Base-by-base conservation (phyloP, 768 basidiomycete species). In the Naganishia vishniacii region DNA sequence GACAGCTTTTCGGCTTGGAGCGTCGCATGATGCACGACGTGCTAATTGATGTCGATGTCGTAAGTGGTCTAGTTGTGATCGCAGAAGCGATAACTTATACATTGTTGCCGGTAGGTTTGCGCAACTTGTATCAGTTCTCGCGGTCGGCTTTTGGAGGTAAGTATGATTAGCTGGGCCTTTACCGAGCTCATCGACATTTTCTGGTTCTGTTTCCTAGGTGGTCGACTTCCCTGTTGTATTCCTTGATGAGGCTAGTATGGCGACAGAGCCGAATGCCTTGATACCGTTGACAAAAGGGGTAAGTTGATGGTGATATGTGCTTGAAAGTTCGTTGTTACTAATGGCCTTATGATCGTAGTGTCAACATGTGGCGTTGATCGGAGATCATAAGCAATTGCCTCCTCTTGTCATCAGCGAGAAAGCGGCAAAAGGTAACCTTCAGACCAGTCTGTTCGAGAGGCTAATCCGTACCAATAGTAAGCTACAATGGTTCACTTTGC, bases 371-470 rank as follows among this genome's bases (percentile, higher is more conserved):
- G 84, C 90, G 0, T 83, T 97, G 48, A 93, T 97, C 69, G 92
- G 92, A n/a, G 92, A 97, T 78, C 92, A 97, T 77, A 94, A 94
- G 72, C 92, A 97, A 73, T 81, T 97, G 11, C 91, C 92, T 8
- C 91, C 92, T 0, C 84, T 94, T 66, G 89, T 94, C 63, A 81
- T 84, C 23, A 90, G 88, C 66, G 81, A 81, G 23, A 85, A 89
- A 72, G 92, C 91, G 0, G 82, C 84, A 69, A 77, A 82, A 23
- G 83, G 84, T 18, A 90, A 90, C 1, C 80, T 95, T 18, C 85
- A 85, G 13, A 82, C 84, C 28, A 89, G 88, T 78, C 81, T 97
- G 23, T 97, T 97, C 68, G 93, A 97, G 75, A 81, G 92, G 40
- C 79, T 97, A 60, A 87, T 88, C n/a, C 37, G 7, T 2, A 40